These are phyloP conservation scores for Phytophthora sojae DNA, from an alignment of 352 stramenopile species.

Conservation along the genomic window DNA sequence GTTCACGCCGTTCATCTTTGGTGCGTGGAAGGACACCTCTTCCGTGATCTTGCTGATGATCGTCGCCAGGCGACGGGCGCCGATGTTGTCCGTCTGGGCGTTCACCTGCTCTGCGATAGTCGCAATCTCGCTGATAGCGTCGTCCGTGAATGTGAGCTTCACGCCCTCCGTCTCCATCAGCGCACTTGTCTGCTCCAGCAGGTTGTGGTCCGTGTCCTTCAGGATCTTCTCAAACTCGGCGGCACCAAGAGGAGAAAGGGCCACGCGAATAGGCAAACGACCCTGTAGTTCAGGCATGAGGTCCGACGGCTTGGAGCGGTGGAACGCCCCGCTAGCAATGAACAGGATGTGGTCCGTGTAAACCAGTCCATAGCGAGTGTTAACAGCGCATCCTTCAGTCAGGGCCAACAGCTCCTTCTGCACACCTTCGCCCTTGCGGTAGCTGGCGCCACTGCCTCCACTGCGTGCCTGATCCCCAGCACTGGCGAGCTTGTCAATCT, in stretches of 20 bases:
- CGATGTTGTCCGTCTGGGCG: conserved; percentile 98
- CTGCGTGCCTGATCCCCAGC: conserved; percentile 81
- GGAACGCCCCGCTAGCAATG: conserved; percentile 96
- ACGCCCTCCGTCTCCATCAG: conserved; percentile 97
- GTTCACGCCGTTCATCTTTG: conserved; percentile 86
- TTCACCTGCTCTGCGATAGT: conserved; percentile 94
- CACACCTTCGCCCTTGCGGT: conserved; percentile 95
- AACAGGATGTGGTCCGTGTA: conserved; percentile 99
- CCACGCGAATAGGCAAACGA: conserved; percentile 97
- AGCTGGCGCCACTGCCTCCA: conserved; percentile 81
- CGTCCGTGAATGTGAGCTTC: conserved; percentile 94
- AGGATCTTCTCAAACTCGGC: conserved; percentile 98
- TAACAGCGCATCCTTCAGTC: conserved; percentile 97
- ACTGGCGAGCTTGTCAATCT: conserved; percentile 99
- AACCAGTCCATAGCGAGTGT: conserved; percentile 94
- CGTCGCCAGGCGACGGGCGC: conserved; percentile 96
- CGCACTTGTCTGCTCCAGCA: conserved; percentile 96
- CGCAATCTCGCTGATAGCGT: conserved; percentile 97
- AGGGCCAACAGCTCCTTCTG: conserved; percentile 99
- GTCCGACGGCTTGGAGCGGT: conserved; percentile 97
- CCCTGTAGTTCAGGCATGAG: conserved; percentile 98
- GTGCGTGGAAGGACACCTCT: conserved; percentile 97
- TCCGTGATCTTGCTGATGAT: conserved; percentile 98
- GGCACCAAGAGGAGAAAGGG: conserved; percentile 96
- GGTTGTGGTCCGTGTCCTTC: conserved; percentile 95